A percentile compares a stretch with the other conserved stretches of the same genome.
These are phyloP conservation scores for Trametes cubensis DNA, from an alignment of 768 basidiomycete species.

Conservation along the genomic window DNA sequence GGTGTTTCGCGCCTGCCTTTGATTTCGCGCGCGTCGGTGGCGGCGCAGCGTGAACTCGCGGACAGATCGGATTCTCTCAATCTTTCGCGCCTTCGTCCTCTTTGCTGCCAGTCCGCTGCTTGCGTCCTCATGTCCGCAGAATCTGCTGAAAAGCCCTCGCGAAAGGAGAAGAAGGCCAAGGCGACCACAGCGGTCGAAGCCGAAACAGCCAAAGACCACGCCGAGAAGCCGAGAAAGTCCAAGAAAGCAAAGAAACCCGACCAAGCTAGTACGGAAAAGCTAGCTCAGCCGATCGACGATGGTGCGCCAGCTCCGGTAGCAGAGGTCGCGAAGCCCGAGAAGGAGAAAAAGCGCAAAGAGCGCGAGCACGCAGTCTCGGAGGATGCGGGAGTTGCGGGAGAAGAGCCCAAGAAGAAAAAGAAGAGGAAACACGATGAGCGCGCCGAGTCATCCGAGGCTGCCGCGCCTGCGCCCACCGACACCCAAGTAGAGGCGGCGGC, in stretches of 20 bases:
- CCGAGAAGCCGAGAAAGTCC: slow-evolving; percentile 11
- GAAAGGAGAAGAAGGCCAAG: slow-evolving; percentile 22
- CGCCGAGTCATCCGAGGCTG: neutral
- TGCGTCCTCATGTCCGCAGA: slow-evolving; percentile 7
- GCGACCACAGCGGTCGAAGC: neutral
- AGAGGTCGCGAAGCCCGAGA: slow-evolving; percentile 7
- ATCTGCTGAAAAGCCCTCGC: slow-evolving; percentile 9
- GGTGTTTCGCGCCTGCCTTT: neutral
- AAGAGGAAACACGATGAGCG: slow-evolving; percentile 27
- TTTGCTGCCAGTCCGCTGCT: neutral
- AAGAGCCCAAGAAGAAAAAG: slow-evolving; percentile 18
- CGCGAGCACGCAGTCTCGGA: slow-evolving; percentile 19
- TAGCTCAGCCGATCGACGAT: neutral
- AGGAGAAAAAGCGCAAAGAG: slow-evolving; percentile 27
- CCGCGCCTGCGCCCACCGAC: neutral
- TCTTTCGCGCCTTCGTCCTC: neutral
- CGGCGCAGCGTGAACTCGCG: neutral
- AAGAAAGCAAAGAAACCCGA: slow-evolving; percentile 10
- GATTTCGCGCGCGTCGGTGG: slow-evolving; percentile 20
- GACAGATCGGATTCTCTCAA: neutral
- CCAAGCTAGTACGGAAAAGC: neutral
- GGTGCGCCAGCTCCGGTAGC: neutral
- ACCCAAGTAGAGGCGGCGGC: neutral
- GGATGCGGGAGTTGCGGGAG: neutral
- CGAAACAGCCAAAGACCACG: neutral